Percentiles rank a stretch among this genome's conserved stretches.
Evolutionary conservation across 179 eudicot species (phyloP).

Genomic region (Heliamphora pulchella): DNA sequence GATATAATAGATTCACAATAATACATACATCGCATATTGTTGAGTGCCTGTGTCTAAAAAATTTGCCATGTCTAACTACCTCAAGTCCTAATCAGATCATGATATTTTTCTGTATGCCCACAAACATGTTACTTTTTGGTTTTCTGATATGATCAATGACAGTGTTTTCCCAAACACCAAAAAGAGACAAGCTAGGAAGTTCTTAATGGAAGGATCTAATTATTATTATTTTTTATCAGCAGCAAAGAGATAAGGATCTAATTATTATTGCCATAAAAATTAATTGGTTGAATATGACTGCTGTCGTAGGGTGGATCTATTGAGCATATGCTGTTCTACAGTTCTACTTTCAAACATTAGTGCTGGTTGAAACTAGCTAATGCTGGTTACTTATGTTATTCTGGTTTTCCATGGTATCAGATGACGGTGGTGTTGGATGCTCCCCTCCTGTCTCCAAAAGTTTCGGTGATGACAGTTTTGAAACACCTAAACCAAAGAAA

Average conservation of each 20-base stretch:
- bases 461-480: conserved; percentile 25
- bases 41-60: neutral
- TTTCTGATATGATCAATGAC: neutral
- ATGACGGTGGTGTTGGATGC: conserved; percentile 24
- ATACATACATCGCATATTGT: neutral
- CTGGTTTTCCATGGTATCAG: conserved; percentile 27
- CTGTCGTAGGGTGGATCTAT: neutral
- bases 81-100: neutral
- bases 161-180: neutral
- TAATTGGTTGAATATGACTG: neutral
- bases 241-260: too few relatives aligned
- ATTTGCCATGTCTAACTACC: neutral
- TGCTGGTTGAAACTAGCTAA: neutral
- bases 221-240: too few relatives aligned
- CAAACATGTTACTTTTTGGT: neutral
- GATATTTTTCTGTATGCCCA: neutral
- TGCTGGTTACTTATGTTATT: conserved; percentile 1
- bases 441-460: conserved; percentile 44
- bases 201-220: neutral
- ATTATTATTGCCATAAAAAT: neutral
- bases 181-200: neutral
- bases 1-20: neutral
- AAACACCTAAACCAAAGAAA: conserved; percentile 39
- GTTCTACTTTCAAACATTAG: neutral
- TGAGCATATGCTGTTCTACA: neutral